Evolutionary conservation across 192 early-diverging fungal genomes (phyloP), one percentile per base, ranked within the genome.

Genomic region (Umbelopsis vinacea): DNA sequence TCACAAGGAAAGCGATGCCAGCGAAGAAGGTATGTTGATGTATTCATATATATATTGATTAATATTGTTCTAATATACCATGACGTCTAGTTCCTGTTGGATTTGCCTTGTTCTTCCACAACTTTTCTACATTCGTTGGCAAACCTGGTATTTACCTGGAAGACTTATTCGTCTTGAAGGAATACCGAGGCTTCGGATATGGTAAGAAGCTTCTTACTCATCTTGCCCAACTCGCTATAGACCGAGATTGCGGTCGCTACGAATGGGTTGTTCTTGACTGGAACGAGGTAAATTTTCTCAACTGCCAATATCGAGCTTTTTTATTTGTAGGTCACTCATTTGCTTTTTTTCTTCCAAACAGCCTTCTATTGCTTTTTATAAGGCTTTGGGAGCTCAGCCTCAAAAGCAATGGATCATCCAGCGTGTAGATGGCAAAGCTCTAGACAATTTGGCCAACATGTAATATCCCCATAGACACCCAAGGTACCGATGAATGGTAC

Each of bases 241-340:
- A 88, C 37, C 81, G 87, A 54, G 83, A 89, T 26, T 94, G 93
- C 50, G 90, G 89, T 8, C 81, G 95, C 3, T 81, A 93, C 72
- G 94, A 95, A 75, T 97, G 95, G 95, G 79, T 85, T 4, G 94
- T 93, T 10, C 69, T 97, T 35, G 91, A 95, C 68, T 97, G 91
- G 91, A 95, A 95, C 76, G 88, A 88, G 72, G 71, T 72, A 60
- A 11, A 40, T 40, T 0, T 19, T 52, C 24, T 6, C 12, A 15
- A 40, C 26, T 6, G 6, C 22, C 37, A 40, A 11, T 43, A 43
- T 43, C 11, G 40, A 12, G 40, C 2, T 6, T 11, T 11, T 43
- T 43, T 43, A 1, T 43, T 12, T 12, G 11, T 70, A 0, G 7
- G 14, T n/a, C n/a, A 70, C 29, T 22, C n/a, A n/a, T n/a, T n/a